A percentile compares a stretch with the other conserved stretches of the same genome.
These are phyloP conservation scores for Lactarius quietus DNA, from an alignment of 768 basidiomycete genomes.

Conservation along the genomic window DNA sequence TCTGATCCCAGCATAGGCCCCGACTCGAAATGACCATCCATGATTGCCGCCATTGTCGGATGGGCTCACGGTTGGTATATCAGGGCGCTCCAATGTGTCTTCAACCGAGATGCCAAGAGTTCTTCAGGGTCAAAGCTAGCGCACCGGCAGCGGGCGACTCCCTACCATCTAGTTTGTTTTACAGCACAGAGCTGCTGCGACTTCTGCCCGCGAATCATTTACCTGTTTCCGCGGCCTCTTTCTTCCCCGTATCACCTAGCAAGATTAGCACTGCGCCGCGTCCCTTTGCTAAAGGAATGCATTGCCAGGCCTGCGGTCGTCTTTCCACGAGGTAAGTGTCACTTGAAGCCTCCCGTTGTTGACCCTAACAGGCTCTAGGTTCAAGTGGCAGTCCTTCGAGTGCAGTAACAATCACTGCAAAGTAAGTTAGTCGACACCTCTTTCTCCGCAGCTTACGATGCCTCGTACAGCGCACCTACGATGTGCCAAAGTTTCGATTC, in stretches of 20 bases:
- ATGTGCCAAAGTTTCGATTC: conserved; percentile 8
- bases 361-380: conserved; percentile 40
- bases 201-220: conserved; percentile 17
- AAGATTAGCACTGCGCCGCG: conserved; percentile 44
- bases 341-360: background rate
- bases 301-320: conserved; percentile 66
- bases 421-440: conserved; percentile 36
- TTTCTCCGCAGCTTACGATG: background rate
- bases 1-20: conserved; percentile 8
- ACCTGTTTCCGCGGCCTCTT: conserved; percentile 34
- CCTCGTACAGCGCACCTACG: conserved; percentile 16
- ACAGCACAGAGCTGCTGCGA: conserved; percentile 29
- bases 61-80: conserved; percentile 52
- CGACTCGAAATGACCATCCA: background rate
- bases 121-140: conserved; percentile 43
- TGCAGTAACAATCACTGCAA: conserved; percentile 54
- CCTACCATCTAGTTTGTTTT: conserved; percentile 41
- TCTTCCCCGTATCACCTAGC: conserved; percentile 35
- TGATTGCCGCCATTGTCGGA: conserved; percentile 43
- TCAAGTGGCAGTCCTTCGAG: conserved; percentile 72
- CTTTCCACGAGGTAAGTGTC: conserved; percentile 63
- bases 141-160: conserved; percentile 32
- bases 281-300: conserved; percentile 61
- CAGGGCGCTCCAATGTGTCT: conserved; percentile 59
- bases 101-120: conserved; percentile 50